Evolutionary conservation across 257 asterid species (phyloP), one percentile per base, ranked within the genome.

Genomic region (Catharanthus roseus): DNA sequence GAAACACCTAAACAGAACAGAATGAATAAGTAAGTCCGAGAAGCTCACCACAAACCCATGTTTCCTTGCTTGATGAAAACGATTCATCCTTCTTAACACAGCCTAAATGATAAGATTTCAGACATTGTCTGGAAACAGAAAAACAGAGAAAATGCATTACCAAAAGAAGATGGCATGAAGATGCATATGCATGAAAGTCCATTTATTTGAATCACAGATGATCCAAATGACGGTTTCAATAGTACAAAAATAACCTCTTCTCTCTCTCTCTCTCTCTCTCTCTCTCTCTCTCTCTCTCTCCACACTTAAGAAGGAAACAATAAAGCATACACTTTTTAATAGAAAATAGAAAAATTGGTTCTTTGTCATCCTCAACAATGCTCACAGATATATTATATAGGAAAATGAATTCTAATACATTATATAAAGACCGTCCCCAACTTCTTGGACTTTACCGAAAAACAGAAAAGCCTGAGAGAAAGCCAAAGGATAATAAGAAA

Each of bases 1-100:
- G 4, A 56, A 29, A 11, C 13, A 58, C 8, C 1, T 8, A 10
- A 47, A 39, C 34, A 29, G 23, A 65, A 28, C 29, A 65, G 58
- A 26, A 45, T 8, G 58, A 26, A 45, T 8, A 77, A 76, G 29
- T 13, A 53, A 68, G 45, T 34, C 33, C 26, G 12, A 57, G 72
- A 57, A 60, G 81, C 96, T 87, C 82, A 88, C 97, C 71, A 57
- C 98, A 93, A 58, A 36, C 76, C 90, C 90, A 93, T 67, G 29
- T 41, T 47, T 31, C 28, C 10, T 82, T 77, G 68, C 85, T 75
- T 34, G 75, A 69, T 71, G 85, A 71, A 76, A 82, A 81, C 4
- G 92, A 82, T 12, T 71, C 79, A 9, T 78, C 86, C 82, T 85
- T 84, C 38, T 41, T 84, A 76, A 87, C 86, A 31, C 98, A 93